Base-by-base conservation (phyloP, 495 filamentous ascomycete genomes). In the Xylaria scruposa region DNA sequence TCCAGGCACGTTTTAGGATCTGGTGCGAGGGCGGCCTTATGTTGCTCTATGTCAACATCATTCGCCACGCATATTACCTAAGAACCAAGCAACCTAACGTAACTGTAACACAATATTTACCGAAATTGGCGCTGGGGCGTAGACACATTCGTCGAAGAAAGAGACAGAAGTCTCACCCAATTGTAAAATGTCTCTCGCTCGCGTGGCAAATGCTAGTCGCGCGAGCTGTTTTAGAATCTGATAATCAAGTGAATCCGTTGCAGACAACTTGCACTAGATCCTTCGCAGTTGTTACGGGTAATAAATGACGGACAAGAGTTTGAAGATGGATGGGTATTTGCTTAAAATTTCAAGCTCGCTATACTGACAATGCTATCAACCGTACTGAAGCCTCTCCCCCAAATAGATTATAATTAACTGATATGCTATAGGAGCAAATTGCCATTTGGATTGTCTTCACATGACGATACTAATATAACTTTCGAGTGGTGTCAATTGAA, bases 321-420 rank as follows among this genome's bases (percentile, higher is more conserved):
- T 54, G 26, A 24, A 47, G n/a, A 38, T 19, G 29, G 15, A 68
- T 58, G 67, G 67, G 67, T 60, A 68, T 68, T 21, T 60, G 24
- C 67, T 46, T 58, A 68, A 26, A 56, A 68, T 46, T 15, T 47
- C 67, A 68, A 68, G 53, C 24, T 59, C 53, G 67, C 40, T 58
- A 17, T 24, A 24, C 1, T 17, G 13, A 31, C 24, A n/a, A 60
- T 56, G 66, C 21, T 60, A 47, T 17, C 24, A 4, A 13, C 24
- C 19, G 15, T 15, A 31, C 9, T 46, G 13, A 2, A 15, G 9
- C 3, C 5, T 56, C 19, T 7, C 26, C 36, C 47, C 38, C 15
- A 65, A 33, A 47, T 59, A 26, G 38, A 40, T 44, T 44, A 49
- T 65, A 19, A 68, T 29, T 46, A 68, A 3, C 64, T 44, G 51